Percentiles rank a stretch among this genome's conserved stretches.
Conservation (phyloP, 805 yeast genomes). For the Candida insectalens region DNA sequence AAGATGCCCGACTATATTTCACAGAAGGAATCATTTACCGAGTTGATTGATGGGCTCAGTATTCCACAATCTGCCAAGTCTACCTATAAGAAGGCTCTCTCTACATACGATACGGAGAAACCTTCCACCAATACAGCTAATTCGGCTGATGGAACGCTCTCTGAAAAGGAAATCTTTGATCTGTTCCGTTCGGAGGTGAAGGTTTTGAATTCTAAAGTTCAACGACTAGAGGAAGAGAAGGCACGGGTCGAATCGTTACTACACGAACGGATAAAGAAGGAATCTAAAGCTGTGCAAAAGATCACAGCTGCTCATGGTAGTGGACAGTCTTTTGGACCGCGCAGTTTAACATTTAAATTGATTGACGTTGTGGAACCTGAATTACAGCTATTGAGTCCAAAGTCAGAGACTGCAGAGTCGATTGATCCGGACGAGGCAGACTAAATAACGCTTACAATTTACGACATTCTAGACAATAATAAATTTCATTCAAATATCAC, state of each 20-base stretch:
- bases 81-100: slow-evolving; percentile 4
- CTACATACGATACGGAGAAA: slow-evolving; percentile 2
- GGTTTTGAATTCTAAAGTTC: slow-evolving; percentile 13
- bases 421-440: too few species aligned
- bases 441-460: too few species aligned
- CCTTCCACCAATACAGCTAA: not conserved
- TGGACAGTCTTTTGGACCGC: too few species aligned
- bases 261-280: slow-evolving; percentile 14
- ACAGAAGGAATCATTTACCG: slow-evolving; percentile 4
- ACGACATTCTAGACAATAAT: too few species aligned
- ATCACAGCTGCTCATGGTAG: too few species aligned
- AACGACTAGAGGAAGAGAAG: slow-evolving; percentile 12
- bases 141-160: slow-evolving; percentile 3
- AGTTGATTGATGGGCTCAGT: slow-evolving; percentile 4
- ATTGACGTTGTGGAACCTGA: slow-evolving; percentile 4
- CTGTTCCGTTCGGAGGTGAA: slow-evolving; percentile 22
- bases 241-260: slow-evolving; percentile 14
- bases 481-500: too few species aligned
- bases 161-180: slow-evolving; percentile 20
- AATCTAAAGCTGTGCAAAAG: slow-evolving; percentile 13
- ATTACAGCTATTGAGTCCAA: too few species aligned
- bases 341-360: slow-evolving; percentile 1
- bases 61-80: slow-evolving; percentile 2
- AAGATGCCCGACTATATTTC: slow-evolving; percentile 7
- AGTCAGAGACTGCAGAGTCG: too few species aligned